Percentiles rank a stretch among this genome's conserved stretches.
Evolutionary conservation across 768 basidiomycete genomes (phyloP).

Genomic region (Serendipita sp.): DNA sequence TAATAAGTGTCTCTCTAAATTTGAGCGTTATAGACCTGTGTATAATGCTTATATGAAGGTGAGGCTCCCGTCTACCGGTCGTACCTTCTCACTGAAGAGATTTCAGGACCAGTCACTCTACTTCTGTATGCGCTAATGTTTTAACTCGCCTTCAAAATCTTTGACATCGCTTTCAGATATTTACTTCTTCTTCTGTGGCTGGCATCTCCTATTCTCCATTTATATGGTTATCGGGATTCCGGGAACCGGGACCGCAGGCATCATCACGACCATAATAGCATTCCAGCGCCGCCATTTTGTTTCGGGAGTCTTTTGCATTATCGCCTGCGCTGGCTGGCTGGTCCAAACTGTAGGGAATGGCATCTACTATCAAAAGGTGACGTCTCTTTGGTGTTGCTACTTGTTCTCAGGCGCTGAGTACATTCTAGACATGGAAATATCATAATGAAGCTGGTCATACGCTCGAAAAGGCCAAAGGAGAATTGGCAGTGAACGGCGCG

Average conservation of each 20-base stretch:
- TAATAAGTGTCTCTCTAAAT: constrained; percentile 4
- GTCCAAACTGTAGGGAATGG: constrained; percentile 72
- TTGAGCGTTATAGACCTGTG: constrained; percentile 46
- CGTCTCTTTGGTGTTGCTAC: background rate
- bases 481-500: constrained; percentile 70
- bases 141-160: constrained; percentile 20
- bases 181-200: constrained; percentile 93
- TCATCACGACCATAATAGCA: constrained; percentile 83
- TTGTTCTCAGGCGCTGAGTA: background rate
- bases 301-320: constrained; percentile 63
- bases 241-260: constrained; percentile 84
- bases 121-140: too few relatives aligned
- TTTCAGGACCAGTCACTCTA: constrained; percentile 80
- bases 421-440: background rate
- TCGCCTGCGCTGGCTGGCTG: constrained; percentile 78
- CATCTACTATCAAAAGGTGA: constrained; percentile 63
- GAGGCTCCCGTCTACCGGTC: constrained; percentile 16
- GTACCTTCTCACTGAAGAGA: constrained; percentile 11
- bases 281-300: constrained; percentile 55
- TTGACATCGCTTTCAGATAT: constrained; percentile 40
- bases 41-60: constrained; percentile 98
- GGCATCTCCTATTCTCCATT: constrained; percentile 81
- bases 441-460: constrained; percentile 61
- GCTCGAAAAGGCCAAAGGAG: constrained; percentile 78
- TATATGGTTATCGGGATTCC: constrained; percentile 97